Base-by-base conservation (phyloP, 352 stramenopile species). In the Phytophthora melonis region DNA sequence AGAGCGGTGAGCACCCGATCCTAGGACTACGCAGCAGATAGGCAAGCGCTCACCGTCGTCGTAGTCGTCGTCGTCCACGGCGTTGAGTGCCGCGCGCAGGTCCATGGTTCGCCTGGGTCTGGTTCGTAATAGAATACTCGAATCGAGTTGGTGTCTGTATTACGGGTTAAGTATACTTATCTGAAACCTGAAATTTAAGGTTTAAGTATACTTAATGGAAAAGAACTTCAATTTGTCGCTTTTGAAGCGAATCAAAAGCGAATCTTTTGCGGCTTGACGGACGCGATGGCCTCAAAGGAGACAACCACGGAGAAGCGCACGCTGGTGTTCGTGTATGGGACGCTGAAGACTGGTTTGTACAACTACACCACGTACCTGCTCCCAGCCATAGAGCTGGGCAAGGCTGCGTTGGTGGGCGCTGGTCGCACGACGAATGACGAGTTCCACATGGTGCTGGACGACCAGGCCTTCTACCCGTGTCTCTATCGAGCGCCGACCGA, bases 241-340 rank as follows among this genome's bases (percentile, higher is more conserved):
- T 3, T 27, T 43, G 36, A 43, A 43, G 36, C 36, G 36, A 39
- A 39, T 39, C 34, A 18, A 10, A 43, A 43, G 36, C 36, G 36
- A 39, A 39, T 39, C 34, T 32, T 32, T 32, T 43, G 16, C 34
- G 34, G 34, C 9, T 43, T 6, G 61, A 32, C 50, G 61, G 23
- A 41, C 54, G 56, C 49, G 5, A 77, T 77, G 64, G 68, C 52
- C 10, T 43, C 36, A 10, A 43, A 43, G 36, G 36, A 43, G 36
- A 43, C 36, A 43, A 14, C 5, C 6, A 34, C 13, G 19, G n/a
- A 36, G 32, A 60, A 66, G 18, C 49, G 83, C 55, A 88, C 79
- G 58, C 60, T 86, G 25, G 85, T 95, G 67, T 94, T 93, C 64
- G 87, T 95, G 30, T 93, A 95, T 64, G 88, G 87, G 27, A 95